Evolutionary conservation across 768 basidiomycete genomes (phyloP), one percentile per base, ranked within the genome.

Genomic region (Podaxis sp.): DNA sequence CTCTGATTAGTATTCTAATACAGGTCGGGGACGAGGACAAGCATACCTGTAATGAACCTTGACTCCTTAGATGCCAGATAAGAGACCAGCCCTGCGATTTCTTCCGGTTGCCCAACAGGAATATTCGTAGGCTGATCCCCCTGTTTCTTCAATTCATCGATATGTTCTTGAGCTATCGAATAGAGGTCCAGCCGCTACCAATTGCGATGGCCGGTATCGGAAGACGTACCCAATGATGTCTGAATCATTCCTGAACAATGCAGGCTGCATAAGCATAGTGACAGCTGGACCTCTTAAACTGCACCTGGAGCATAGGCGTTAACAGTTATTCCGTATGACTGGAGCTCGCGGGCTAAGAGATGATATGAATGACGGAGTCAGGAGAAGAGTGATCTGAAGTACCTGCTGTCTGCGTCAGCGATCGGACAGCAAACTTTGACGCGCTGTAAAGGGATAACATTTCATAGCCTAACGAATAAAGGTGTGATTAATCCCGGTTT

Each of bases 231-330:
- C 15, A 44, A 13, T 15, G 15, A 4, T 44, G 42, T 44, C 15
- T 44, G 42, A 19, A 44, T 19, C 42, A 2, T 15, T 3, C 42
- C 42, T 44, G 42, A 15, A 15, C n/a, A 15, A 15, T n/a, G 42
- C 9, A 33, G 42, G 42, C 42, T 44, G 13, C 13, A 44, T 44
- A 19, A 44, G 42, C 13, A 44, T 19, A 44, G n/a, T 8, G 8
- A 9, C 8, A 9, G 9, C 2, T 33, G 42, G 42, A 6, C n/a
- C 42, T 19, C 15, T 4, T 26, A 19, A 53, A 30, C 12, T 30
- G 36, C 40, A 63, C 79, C 76, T n/a, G 77, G 76, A 17, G 76
- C 75, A 59, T 80, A 79, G 2, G 77, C 74, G 38, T 82, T 82
- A 17, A 79, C 79, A 1, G 76, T 80, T 30, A 81, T 82, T 4